Evolutionary conservation across 2,329 filamentous ascomycete species (phyloP), one percentile per base, ranked within the genome.

Genomic region (Grosmannia huntii): DNA sequence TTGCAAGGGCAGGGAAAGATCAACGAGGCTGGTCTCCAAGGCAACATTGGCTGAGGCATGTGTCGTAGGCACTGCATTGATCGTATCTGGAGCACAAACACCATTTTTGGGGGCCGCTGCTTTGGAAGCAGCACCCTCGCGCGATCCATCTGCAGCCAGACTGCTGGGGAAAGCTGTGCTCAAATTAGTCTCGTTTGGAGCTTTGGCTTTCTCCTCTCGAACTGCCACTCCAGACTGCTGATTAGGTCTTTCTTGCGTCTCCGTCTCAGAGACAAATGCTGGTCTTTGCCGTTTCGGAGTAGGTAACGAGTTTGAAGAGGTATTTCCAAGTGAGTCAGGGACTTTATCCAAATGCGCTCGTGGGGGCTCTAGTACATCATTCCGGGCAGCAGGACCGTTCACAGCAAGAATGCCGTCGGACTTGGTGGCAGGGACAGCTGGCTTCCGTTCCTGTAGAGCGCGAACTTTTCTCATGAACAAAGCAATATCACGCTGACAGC

Each of bases 401-500:
- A 7, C 14, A 1, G n/a, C 41, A 11, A 1, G 31, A 7, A 14
- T 33, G 9, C 16, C 21, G 46, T n/a, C 16, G 14, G 19, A 6
- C 12, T 19, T 21, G n/a, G 27, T 44, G 41, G 1, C 14, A 19
- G 19, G 4, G 12, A 27, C 36, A 12, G 57, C 27, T 5, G 50
- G 36, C 5, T 46, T 56, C 12, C 51, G 50, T 11, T 46, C 28
- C 5, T 54, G 46, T 33, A 63, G 23, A 1, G 27, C 11, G 10
- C 54, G 57, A 21, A 64, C 25, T 4, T 49, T 53, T 4, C 52
- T 51, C 61, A 64, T 64, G 46, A 64, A 62, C 2, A 50, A 10
- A 1, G 38, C 23, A 33, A 62, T 61, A 14, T 58, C 59, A 2
- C 31, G 38, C 52, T 64, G 62, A 16, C 28, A 25, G 25, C 25